Percentiles rank a stretch among this genome's conserved stretches.
phyloP scores from a whole-genome alignment of 345 rosid genomes.

The Gossypium australe region DNA sequence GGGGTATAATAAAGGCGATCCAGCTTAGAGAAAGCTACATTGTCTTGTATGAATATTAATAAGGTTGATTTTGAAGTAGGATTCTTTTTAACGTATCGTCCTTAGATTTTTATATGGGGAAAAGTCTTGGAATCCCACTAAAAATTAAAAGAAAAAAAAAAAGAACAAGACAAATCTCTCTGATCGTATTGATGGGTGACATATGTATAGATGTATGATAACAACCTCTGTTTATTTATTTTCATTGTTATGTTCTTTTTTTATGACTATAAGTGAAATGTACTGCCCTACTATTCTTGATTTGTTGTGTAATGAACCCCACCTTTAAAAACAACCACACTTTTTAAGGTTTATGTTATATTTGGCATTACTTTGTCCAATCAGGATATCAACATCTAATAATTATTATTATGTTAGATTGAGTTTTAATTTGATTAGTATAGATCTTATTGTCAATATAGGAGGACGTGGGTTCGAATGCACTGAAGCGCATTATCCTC shows the following conservation, averaged over 20 bases:
- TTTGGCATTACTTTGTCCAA: too few relatives aligned
- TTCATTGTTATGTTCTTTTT: not conserved
- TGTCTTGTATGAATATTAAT: not conserved
- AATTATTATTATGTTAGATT: too few relatives aligned
- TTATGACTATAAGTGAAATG: not conserved
- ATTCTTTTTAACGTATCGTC: not conserved
- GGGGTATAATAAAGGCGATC: not conserved
- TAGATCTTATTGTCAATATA: too few relatives aligned
- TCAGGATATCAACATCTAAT: too few relatives aligned
- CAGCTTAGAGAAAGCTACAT: constrained; percentile 1
- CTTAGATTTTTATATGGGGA: not conserved
- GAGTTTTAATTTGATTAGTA: too few relatives aligned
- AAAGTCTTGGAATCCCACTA: not conserved
- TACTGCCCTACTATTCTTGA: not conserved
- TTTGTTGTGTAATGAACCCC: not conserved
- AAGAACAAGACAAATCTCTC: not conserved
- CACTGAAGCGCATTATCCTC: too few relatives aligned
- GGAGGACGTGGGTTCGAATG: too few relatives aligned
- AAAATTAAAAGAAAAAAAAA: not conserved
- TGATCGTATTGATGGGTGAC: not conserved
- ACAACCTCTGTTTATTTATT: not conserved
- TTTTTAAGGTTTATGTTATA: too few relatives aligned
- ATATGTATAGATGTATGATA: not conserved
- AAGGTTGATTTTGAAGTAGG: not conserved
- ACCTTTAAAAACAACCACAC: too few relatives aligned